phyloP scores from a whole-genome alignment of 345 rosid genomes.

The Ailanthus altissimus region DNA sequence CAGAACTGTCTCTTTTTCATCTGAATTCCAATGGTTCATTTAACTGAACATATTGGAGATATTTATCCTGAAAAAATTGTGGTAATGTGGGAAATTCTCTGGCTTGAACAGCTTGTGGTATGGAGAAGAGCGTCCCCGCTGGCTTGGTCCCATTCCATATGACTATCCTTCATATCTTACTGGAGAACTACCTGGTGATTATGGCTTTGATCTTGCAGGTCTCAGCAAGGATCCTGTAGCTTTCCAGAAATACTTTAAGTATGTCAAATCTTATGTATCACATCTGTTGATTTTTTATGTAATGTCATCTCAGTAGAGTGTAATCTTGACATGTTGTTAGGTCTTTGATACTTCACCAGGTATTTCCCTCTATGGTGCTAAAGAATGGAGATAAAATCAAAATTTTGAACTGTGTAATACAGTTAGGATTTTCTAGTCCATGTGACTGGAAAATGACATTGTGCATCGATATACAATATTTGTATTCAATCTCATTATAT shows the following conservation, averaged over 20 bases:
- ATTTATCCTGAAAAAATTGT: background rate
- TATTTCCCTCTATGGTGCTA: background rate
- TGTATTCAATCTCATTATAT: background rate
- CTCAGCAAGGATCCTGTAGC: constrained; percentile 61
- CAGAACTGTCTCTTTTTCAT: no score
- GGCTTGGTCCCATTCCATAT: constrained; percentile 93
- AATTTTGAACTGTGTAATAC: background rate
- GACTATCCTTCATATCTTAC: constrained; percentile 72
- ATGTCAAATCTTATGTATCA: constrained; percentile 18
- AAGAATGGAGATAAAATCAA: no score
- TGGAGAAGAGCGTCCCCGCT: constrained; percentile 85
- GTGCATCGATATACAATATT: background rate
- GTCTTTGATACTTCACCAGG: background rate
- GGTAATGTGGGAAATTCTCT: constrained; percentile 21
- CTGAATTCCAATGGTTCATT: no score
- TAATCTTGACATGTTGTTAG: background rate
- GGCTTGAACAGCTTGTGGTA: constrained; percentile 70
- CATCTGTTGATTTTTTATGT: background rate
- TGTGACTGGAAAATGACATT: background rate
- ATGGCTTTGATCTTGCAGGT: constrained; percentile 90
- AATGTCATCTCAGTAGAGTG: background rate
- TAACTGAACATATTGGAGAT: background rate
- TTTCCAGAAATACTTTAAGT: constrained; percentile 78
- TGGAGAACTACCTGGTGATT: constrained; percentile 90
- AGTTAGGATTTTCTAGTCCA: background rate